Base-by-base conservation (phyloP, 805 yeast species). In the Cyberlindnera xylosilytica region DNA sequence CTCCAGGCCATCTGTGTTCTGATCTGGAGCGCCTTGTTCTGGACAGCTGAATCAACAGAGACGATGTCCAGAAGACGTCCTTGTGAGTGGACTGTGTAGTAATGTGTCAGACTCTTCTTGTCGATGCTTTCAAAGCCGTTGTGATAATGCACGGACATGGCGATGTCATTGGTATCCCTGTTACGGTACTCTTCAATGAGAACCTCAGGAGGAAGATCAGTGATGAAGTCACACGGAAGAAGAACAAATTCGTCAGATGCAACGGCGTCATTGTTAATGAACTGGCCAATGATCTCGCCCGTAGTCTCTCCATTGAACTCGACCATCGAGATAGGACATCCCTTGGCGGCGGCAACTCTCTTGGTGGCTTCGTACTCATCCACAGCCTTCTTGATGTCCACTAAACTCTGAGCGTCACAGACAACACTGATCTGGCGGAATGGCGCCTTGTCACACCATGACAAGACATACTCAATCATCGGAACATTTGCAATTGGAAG, bases 1-100 rank as follows among this genome's bases (percentile, higher is more conserved):
- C 84, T 78, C 98, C 98, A 93, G 28, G 85, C 70, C 78, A 93
- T 73, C 51, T 90, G 93, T 34, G 93, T 83, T 65, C 98, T 78
- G 39, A 91, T 68, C 48, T 81, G 78, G 41, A 93, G 67, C 35
- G 80, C 76, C 64, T 89, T 87, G 43, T 81, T 78, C 48, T 77
- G 72, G n/a, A 79, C 79, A 15, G 87, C 84, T 34, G 79, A 78
- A 35, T 80, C 81, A 35, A 77, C 75, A 2, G 87, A 73, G 58
- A 83, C 87, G 30, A 79, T 63, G 60, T 91, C 98, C 50, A 91
- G 68, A 28, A 91, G 67, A 19, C 75, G 73, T 24, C 69, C 63
- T 34, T 78, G 75, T 3, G 85, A 65, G 56, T 83, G 83, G 16
- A 83, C 70, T 1, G 89, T 81, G 58, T 81, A 85, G 58, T 81